phyloP scores from a whole-genome alignment of 2,329 filamentous ascomycete genomes.

The Mycosphaerella sp. region DNA sequence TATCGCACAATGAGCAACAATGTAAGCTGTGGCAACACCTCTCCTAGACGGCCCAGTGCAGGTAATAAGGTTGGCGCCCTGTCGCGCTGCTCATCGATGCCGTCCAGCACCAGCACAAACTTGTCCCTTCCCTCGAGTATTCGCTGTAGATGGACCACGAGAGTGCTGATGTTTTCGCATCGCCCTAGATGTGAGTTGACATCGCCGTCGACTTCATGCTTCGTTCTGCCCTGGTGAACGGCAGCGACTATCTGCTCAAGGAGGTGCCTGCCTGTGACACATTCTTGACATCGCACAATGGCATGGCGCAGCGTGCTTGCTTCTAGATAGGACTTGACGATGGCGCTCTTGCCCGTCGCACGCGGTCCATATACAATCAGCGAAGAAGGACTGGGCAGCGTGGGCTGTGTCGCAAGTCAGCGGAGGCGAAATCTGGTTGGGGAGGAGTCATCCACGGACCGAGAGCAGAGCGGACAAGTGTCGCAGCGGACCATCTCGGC shows the following conservation, averaged over 20 bases:
- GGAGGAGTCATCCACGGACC: slow-evolving; percentile 31
- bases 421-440: neutral
- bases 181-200: slow-evolving; percentile 47
- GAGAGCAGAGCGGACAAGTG: slow-evolving; percentile 43
- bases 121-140: slow-evolving; percentile 53
- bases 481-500: slow-evolving; percentile 43
- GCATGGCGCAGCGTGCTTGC: slow-evolving; percentile 49
- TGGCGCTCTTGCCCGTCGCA: slow-evolving; percentile 76
- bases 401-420: slow-evolving; percentile 43
- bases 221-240: slow-evolving; percentile 37
- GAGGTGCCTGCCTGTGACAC: slow-evolving; percentile 70
- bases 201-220: slow-evolving; percentile 17
- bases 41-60: slow-evolving; percentile 72
- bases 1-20: slow-evolving; percentile 71
- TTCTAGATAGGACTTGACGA: slow-evolving; percentile 58
- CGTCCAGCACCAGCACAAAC: slow-evolving; percentile 82
- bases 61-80: slow-evolving; percentile 71
- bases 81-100: slow-evolving; percentile 77
- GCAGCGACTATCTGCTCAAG: slow-evolving; percentile 63
- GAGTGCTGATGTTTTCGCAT: slow-evolving; percentile 74
- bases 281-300: slow-evolving; percentile 65
- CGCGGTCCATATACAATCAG: slow-evolving; percentile 78
- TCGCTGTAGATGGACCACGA: slow-evolving; percentile 65
- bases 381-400: slow-evolving; percentile 63
- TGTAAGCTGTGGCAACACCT: slow-evolving; percentile 70